Base-by-base conservation (phyloP, 306 rosid genomes). In the Vicia sativa region DNA sequence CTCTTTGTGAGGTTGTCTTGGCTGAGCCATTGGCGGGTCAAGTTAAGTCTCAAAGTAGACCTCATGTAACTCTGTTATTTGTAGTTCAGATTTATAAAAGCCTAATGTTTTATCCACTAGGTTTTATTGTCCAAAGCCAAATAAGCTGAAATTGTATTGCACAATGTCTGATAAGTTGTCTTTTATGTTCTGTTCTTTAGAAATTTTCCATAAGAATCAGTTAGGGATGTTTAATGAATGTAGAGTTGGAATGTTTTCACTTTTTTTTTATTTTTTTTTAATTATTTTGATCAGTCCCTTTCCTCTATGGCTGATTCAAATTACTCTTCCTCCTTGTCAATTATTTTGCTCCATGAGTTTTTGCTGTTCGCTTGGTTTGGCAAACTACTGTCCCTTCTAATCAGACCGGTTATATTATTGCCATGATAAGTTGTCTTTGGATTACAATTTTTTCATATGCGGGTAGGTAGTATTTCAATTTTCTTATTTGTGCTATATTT, bases 1-100 rank as follows among this genome's bases (percentile, higher is more conserved):
- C 55, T 70, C 88, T 77, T 68, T 80, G 23, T 85, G 82, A 76
- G 82, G 75, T 62, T 83, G 83, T 78, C 78, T 77, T 80, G 80
- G 59, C 65, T 78, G 81, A 76, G 74, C 82, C 79, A 78, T 79
- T 78, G 82, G 79, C 69, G 76, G 79, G 84, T 65, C 71, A 67
- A 59, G 67, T 77, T 76, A 78, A 77, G 52, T 82, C 71, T 74
- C 68, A 65, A 74, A 75, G 38, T 65, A 64, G 77, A 63, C 34
- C 74, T n/a, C 70, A 19, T 70, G 79, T 45, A 57, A 42, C 50
- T 48, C 21, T 50, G 48, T 67, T 38, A 62, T 67, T 60, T 65
- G 46, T 65, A 39, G 61, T 73, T 70, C 66, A 49, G 63, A 69
- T 77, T 68, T 61, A 62, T 77, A 54, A 76, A 62, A 69, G 25